These are phyloP conservation scores for Amanita muscaria DNA, from an alignment of 768 basidiomycete species.

Conservation along the genomic window DNA sequence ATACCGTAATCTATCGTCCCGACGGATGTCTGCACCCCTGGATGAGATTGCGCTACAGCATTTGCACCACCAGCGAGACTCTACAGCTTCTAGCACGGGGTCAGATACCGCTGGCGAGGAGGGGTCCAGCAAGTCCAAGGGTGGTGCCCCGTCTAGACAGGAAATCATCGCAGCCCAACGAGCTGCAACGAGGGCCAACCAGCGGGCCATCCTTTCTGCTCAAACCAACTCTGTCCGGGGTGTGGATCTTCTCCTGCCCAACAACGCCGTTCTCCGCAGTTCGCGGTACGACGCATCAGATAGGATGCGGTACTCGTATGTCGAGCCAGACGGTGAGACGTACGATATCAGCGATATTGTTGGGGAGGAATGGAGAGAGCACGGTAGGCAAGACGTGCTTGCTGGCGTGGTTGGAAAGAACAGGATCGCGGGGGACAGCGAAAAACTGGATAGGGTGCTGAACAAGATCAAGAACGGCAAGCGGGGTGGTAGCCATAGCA, in stretches of 20 bases:
- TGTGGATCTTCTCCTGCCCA: conserved; percentile 80
- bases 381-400: conserved; percentile 51
- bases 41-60: conserved; percentile 79
- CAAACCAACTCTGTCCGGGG: conserved; percentile 81
- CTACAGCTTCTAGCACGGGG: conserved; percentile 49
- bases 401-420: conserved; percentile 54
- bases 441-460: conserved; percentile 66
- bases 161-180: conserved; percentile 94
- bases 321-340: conserved; percentile 82
- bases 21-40: conserved; percentile 65
- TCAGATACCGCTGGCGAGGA: conserved; percentile 31
- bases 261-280: conserved; percentile 79
- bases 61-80: conserved; percentile 47
- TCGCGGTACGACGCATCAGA: conserved; percentile 64
- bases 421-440: conserved; percentile 47
- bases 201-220: conserved; percentile 72
- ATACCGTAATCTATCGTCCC: conserved; percentile 63
- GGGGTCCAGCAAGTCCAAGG: conserved; percentile 18
- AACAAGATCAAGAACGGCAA: conserved; percentile 66
- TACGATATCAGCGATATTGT: conserved; percentile 92
- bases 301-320: conserved; percentile 86
- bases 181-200: conserved; percentile 77
- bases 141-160: conserved; percentile 52
- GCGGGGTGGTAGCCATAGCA: conserved; percentile 10
- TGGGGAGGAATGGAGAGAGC: conserved; percentile 77